Evolutionary conservation across 306 rosid species (phyloP), one percentile per base, ranked within the genome.

Genomic region (Senna siamea): DNA sequence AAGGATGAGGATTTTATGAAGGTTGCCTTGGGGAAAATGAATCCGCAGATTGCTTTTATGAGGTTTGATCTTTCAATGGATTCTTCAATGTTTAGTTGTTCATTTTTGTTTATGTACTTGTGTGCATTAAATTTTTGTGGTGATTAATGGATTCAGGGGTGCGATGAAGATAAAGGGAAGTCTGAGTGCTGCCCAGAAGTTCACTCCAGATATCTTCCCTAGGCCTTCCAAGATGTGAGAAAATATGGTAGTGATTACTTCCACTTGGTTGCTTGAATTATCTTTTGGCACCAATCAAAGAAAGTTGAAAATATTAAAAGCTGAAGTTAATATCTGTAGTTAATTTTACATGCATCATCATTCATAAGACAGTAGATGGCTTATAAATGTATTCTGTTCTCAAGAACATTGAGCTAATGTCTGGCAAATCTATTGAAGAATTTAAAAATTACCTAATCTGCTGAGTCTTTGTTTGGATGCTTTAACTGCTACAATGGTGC

Each of bases 191-290:
- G 99, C 99, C 18, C 87, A 86, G 85, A 94, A 89, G 80, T 94
- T 94, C 68, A 88, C 95, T 18, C 99, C 97, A 0, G 95, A 92
- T 69, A 87, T 94, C 73, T 94, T 92, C 86, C 99, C 99, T 18
- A 94, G 87, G 87, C 94, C 97, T 81, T 81, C 97, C 9, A 94
- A 92, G 92, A 61, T 94, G 91, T 94, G 89, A 94, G 85, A 65
- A 41, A 70, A 51, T 28, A 51, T 56, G 71, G 34, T 28, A 13
- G 15, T 46, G 64, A 70, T 10, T 59, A 71, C 74, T 44, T 32
- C 65, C 41, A 10, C 51, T 14, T n/a, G 66, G 66, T 73, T 61
- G 72, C 77, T 63, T 35, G 18, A 26, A 48, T 52, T 50, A 12
- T 60, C 55, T 69, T 46, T 58, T 34, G 30, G 34, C 30, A 73